Evolutionary conservation across 805 yeast genomes (phyloP).

Genomic region (Komagataella kurtzmanii): DNA sequence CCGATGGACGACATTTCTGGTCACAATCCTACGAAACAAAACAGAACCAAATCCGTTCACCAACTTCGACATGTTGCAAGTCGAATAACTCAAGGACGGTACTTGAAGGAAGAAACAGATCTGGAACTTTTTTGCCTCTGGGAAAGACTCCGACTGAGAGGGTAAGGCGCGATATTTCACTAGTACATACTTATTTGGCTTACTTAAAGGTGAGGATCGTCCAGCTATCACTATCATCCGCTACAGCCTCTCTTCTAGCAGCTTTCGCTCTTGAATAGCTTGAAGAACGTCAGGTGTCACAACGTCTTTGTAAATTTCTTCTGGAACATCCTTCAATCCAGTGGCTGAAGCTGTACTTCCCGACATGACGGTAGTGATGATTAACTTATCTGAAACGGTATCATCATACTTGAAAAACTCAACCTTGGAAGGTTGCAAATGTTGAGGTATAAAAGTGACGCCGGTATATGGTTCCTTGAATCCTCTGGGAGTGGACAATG

Average conservation of each 20-base stretch:
- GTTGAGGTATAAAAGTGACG: constrained; percentile 55
- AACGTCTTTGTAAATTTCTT: constrained; percentile 40
- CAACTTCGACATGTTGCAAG: neutral
- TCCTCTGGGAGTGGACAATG: constrained; percentile 37
- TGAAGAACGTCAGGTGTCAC: constrained; percentile 41
- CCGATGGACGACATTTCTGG: neutral
- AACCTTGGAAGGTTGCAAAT: constrained; percentile 57
- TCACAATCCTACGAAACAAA: neutral
- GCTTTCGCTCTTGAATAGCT: constrained; percentile 54
- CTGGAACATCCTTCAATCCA: constrained; percentile 50
- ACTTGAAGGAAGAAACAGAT: neutral
- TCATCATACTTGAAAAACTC: constrained; percentile 15
- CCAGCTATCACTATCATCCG: neutral
- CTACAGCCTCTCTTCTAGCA: constrained; percentile 22
- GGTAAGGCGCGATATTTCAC: neutral
- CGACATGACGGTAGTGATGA: constrained; percentile 34
- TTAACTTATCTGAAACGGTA: constrained; percentile 17
- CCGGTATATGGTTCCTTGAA: constrained; percentile 74
- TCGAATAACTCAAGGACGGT: neutral
- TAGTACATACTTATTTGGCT: neutral
- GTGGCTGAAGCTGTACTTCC: constrained; percentile 27
- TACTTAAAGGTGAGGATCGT: neutral
- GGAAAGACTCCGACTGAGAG: neutral
- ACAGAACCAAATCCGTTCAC: neutral
- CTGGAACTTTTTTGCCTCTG: neutral